Evolutionary conservation across 192 early-diverging fungal genomes (phyloP), one percentile per base, ranked within the genome.

Genomic region (Backusella tuberculispora): DNA sequence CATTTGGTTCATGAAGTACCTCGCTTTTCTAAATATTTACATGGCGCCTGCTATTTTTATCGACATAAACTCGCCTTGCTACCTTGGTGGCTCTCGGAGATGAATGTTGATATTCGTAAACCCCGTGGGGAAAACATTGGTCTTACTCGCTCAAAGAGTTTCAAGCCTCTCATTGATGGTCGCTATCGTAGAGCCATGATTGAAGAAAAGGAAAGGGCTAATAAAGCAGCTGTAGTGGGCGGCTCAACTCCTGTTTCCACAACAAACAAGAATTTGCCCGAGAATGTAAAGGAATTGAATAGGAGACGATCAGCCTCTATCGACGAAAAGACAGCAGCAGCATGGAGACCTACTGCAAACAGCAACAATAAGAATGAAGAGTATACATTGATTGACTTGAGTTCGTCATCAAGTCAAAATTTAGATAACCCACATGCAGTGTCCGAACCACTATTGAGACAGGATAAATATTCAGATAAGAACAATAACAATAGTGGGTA

Each of bases 11-110:
- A 92, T 76, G 92, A 93, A 63, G 93, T 92, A 3, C 92, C 93
- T 40, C 89, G 90, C 47, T 96, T 96, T 78, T 92, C 90, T 9
- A 96, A 96, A 72, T 96, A 94, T 83, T 86, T 92, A 42, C 94
- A 96, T 79, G 95, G 93, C 69, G 86, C 79, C 4, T 76, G 71
- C 21, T 56, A 69, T 38, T 80, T 80, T 43, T 80, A 76, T 42
- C 66, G 50, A 50, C 72, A 80, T 1, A 63, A 66, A 6, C 21
- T 80, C 4, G 75, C 79, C 8, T 63, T 80, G 42, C 41, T 80
- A 19, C 79, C 79, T 64, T 80, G 79, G 79, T 80, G 79, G 79
- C 65, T 86, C 6, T 81, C 85, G 1, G 85, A 86, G 37, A 77
- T 86, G 83, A 80, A 81, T 19, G 74, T 74, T n/a, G 85, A 86